These are phyloP conservation scores for Plasmodiophora brassicae DNA, from an alignment of 208 protist genomes.

Conservation along the genomic window DNA sequence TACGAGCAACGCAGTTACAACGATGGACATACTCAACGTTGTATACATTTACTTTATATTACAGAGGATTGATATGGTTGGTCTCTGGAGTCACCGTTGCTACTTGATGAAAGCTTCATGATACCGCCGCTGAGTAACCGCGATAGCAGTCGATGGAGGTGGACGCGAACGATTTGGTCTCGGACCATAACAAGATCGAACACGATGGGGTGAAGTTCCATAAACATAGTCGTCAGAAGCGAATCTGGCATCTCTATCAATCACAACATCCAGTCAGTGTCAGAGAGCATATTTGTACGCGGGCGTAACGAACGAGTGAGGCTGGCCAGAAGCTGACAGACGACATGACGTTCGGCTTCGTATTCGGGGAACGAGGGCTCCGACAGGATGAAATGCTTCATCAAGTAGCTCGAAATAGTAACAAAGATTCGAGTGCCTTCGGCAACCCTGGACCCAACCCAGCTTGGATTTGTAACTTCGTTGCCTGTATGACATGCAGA, in stretches of 20 bases:
- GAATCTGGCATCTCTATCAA: not conserved
- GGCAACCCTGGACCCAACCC: not conserved
- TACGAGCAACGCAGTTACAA: no score
- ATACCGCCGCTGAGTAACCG: no score
- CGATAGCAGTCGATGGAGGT: not conserved
- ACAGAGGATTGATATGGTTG: no score
- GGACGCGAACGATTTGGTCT: not conserved
- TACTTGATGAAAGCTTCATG: no score
- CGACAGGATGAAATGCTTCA: constrained; percentile 18
- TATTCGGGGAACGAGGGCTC: not conserved
- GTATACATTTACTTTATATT: no score
- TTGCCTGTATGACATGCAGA: not conserved
- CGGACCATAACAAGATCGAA: not conserved
- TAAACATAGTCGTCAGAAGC: not conserved
- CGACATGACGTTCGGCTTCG: not conserved
- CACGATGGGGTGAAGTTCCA: not conserved
- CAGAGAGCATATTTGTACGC: no score
- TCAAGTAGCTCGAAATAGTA: not conserved
- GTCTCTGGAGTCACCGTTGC: no score
- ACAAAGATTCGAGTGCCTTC: not conserved
- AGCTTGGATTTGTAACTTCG: not conserved
- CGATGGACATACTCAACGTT: no score
- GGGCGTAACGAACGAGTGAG: not conserved
- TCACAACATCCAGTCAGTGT: not conserved
- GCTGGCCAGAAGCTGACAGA: not conserved